These are phyloP conservation scores for Amorphotheca resinae DNA, from an alignment of 495 filamentous ascomycete species.

Conservation along the genomic window DNA sequence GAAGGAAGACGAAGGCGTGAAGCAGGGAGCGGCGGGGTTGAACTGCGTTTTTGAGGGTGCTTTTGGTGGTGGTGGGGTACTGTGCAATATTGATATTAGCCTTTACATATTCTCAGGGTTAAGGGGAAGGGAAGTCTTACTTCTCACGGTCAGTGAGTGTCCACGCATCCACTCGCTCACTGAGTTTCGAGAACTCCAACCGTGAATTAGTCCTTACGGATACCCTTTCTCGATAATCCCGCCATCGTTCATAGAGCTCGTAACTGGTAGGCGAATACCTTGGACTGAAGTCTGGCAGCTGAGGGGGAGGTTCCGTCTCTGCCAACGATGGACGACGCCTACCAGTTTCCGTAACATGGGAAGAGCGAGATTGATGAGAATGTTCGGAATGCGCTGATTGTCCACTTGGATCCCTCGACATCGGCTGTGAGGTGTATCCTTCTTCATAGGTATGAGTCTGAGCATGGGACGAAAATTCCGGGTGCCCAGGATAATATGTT, in stretches of 20 bases:
- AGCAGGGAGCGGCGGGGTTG: constrained; percentile 13
- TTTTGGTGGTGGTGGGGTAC: background rate
- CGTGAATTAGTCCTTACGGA: constrained; percentile 7
- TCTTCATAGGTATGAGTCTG: background rate
- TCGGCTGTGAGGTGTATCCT: constrained; percentile 45
- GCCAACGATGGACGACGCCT: constrained; percentile 13
- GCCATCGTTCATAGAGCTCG: constrained; percentile 14
- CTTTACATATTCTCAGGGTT: background rate
- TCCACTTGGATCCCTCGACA: constrained; percentile 36
- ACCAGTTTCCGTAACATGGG: constrained; percentile 6
- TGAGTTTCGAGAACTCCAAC: constrained; percentile 8
- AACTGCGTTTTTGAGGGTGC: background rate
- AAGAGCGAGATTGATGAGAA: constrained; percentile 4
- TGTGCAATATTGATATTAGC: background rate
- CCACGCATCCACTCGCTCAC: constrained; percentile 15
- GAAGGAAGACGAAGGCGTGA: constrained; percentile 6
- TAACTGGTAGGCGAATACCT: constrained; percentile 15
- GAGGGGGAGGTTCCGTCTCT: constrained; percentile 19
- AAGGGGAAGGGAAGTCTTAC: constrained; percentile 2
- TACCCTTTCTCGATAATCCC: constrained; percentile 1
- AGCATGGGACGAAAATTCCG: constrained; percentile 9
- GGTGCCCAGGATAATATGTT: constrained; percentile 15
- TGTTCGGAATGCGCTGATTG: constrained; percentile 12
- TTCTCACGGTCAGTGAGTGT: background rate
- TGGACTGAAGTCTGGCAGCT: constrained; percentile 16